A percentile compares a stretch with the other conserved stretches of the same genome.
phyloP scores from a whole-genome alignment of 2,329 filamentous ascomycete genomes.

The Penicillium vulpinum region DNA sequence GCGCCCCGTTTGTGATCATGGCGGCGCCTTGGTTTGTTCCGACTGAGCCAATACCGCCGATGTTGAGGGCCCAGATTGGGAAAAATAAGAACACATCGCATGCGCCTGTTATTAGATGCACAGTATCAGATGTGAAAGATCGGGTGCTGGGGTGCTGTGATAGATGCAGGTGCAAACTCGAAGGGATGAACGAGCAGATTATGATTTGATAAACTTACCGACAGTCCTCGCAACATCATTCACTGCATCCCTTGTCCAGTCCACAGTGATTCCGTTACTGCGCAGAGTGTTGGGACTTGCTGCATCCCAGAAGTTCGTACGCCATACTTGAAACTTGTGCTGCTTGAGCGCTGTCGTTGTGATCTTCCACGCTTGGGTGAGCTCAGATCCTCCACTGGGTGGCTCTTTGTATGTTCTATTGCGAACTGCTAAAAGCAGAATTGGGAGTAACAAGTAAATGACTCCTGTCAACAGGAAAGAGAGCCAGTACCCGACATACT shows the following conservation, averaged over 20 bases:
- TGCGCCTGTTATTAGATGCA: constrained; percentile 19
- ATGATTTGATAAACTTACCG: constrained; percentile 1
- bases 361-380: constrained; percentile 10
- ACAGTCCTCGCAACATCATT: constrained; percentile 40
- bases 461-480: constrained; percentile 31
- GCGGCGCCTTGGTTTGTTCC: constrained; percentile 52
- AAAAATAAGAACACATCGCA: constrained; percentile 42
- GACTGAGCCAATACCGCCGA: constrained; percentile 52
- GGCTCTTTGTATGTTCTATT: constrained; percentile 34
- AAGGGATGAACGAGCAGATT: not conserved
- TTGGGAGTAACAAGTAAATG: constrained; percentile 39
- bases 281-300: constrained; percentile 36
- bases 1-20: constrained; percentile 51
- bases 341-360: not conserved
- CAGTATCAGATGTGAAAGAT: not conserved
- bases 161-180: not conserved
- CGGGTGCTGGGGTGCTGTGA: too few relatives aligned
- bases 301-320: constrained; percentile 33
- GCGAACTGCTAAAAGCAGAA: constrained; percentile 35
- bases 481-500: constrained; percentile 14
- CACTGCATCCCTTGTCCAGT: constrained; percentile 36
- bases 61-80: constrained; percentile 42
- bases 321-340: not conserved
- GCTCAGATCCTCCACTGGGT: constrained; percentile 35
- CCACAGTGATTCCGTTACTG: constrained; percentile 26